A percentile compares a stretch with the other conserved stretches of the same genome.
These are phyloP conservation scores for Lachnellula hyalina DNA, from an alignment of 2,329 filamentous ascomycete genomes.

Conservation along the genomic window DNA sequence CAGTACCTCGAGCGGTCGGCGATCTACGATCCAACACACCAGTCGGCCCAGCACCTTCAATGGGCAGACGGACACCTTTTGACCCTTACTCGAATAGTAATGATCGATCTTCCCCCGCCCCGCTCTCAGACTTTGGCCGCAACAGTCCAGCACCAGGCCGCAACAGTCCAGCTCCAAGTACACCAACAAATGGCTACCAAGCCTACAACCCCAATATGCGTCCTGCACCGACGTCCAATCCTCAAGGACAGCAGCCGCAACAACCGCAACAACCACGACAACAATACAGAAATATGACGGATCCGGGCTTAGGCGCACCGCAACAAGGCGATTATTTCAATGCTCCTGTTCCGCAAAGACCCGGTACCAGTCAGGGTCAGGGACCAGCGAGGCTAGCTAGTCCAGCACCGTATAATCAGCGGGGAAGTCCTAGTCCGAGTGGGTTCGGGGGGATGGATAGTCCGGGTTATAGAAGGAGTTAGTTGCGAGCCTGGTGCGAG, in stretches of 20 bases:
- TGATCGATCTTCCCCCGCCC: constrained; percentile 12
- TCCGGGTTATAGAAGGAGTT: constrained; percentile 7
- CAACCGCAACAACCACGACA: constrained; percentile 14
- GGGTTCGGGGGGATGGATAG: background rate
- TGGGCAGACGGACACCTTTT: constrained; percentile 25
- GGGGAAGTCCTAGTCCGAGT: constrained; percentile 1
- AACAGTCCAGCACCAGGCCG: constrained; percentile 13
- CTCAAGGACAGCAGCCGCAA: constrained; percentile 11
- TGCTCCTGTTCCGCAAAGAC: constrained; percentile 9
- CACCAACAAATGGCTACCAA: constrained; percentile 13
- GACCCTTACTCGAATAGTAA: constrained; percentile 11
- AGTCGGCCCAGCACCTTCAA: constrained; percentile 21
- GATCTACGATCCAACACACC: constrained; percentile 26
- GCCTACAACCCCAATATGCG: constrained; percentile 19
- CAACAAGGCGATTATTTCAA: constrained; percentile 11
- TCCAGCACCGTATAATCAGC: constrained; percentile 18
- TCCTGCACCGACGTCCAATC: constrained; percentile 13
- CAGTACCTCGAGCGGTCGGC: constrained; percentile 21
- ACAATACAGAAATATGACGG: constrained; percentile 24
- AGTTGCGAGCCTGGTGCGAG: background rate
- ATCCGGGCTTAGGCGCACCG: constrained; percentile 18
- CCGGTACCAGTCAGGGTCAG: constrained; percentile 11
- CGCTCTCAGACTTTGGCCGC: constrained; percentile 9
- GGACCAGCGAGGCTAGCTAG: constrained; percentile 13
- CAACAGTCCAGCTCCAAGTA: background rate